Conservation (phyloP, 768 basidiomycete species). For the Botryobasidium botryosum region DNA sequence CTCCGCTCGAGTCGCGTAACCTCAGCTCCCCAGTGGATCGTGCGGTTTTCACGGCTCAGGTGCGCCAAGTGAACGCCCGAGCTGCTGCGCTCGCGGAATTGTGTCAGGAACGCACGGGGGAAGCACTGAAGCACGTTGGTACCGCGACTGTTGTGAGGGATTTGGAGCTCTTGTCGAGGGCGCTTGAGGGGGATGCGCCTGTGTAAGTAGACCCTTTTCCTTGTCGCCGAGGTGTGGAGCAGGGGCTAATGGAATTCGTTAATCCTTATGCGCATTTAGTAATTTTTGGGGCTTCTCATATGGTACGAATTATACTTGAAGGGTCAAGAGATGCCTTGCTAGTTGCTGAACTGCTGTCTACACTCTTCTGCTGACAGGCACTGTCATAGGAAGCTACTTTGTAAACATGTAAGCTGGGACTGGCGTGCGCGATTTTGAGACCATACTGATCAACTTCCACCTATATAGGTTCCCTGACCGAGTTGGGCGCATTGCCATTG, state of each 20-base stretch:
- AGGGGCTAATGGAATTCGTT: neutral
- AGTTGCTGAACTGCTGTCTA: neutral
- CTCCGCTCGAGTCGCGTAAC: constrained; percentile 16
- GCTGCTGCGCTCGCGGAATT: constrained; percentile 16
- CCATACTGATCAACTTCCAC: too few relatives aligned
- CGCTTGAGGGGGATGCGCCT: constrained; percentile 17
- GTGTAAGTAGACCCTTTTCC: constrained; percentile 10
- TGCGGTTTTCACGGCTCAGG: constrained; percentile 13
- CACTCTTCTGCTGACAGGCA: neutral
- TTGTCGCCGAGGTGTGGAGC: too few relatives aligned
- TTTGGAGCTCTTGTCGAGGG: constrained; percentile 18
- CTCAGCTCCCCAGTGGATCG: constrained; percentile 13
- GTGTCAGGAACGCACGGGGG: constrained; percentile 18
- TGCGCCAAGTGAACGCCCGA: constrained; percentile 15
- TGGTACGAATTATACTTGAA: constrained; percentile 17
- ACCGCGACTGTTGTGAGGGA: constrained; percentile 21
- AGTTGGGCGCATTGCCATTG: constrained; percentile 18
- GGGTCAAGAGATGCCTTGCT: too few relatives aligned
- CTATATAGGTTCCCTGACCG: constrained; percentile 19
- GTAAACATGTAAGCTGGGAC: constrained; percentile 18
- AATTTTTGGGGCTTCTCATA: constrained; percentile 22
- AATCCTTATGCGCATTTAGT: neutral
- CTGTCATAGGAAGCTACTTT: constrained; percentile 19
- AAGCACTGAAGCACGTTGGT: constrained; percentile 18
- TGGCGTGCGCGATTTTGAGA: neutral